These are phyloP conservation scores for Talaromyces sp. DNA, from an alignment of 2,329 filamentous ascomycete genomes.

Conservation along the genomic window DNA sequence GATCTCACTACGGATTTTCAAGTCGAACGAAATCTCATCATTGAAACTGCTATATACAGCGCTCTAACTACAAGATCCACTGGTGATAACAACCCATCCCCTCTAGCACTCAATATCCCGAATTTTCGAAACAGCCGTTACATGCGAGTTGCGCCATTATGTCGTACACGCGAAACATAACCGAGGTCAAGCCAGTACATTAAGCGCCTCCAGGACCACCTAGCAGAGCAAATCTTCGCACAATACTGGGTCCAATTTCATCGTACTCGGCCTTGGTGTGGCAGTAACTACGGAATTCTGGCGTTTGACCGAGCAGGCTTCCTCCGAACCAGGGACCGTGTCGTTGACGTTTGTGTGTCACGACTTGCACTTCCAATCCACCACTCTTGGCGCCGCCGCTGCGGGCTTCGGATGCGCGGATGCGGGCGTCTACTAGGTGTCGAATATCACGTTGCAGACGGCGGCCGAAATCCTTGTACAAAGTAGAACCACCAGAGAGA, in stretches of 20 bases:
- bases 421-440: slow-evolving; percentile 88
- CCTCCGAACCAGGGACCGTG: slow-evolving; percentile 99
- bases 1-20: neutral
- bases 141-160: slow-evolving; percentile 2
- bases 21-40: neutral
- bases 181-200: neutral
- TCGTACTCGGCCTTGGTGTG: slow-evolving; percentile 90
- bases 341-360: slow-evolving; percentile 94
- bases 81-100: slow-evolving; percentile 5
- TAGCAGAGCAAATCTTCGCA: slow-evolving; percentile 86
- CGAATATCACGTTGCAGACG: slow-evolving; percentile 96
- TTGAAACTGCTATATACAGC: slow-evolving; percentile 17
- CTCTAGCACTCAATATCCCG: slow-evolving; percentile 10
- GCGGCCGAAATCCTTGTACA: slow-evolving; percentile 98
- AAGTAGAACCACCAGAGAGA: slow-evolving; percentile 88
- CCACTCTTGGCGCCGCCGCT: slow-evolving; percentile 91
- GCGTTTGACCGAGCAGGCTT: slow-evolving; percentile 91
- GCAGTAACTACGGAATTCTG: slow-evolving; percentile 97
- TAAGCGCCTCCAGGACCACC: slow-evolving; percentile 73
- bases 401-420: slow-evolving; percentile 84
- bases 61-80: slow-evolving; percentile 12
- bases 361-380: slow-evolving; percentile 93
- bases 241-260: slow-evolving; percentile 93
- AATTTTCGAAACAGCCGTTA: slow-evolving; percentile 2
- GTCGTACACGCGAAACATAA: neutral